Conservation (phyloP, 1,284 basidiomycete species). For the Cystobasidium slooffiae region DNA sequence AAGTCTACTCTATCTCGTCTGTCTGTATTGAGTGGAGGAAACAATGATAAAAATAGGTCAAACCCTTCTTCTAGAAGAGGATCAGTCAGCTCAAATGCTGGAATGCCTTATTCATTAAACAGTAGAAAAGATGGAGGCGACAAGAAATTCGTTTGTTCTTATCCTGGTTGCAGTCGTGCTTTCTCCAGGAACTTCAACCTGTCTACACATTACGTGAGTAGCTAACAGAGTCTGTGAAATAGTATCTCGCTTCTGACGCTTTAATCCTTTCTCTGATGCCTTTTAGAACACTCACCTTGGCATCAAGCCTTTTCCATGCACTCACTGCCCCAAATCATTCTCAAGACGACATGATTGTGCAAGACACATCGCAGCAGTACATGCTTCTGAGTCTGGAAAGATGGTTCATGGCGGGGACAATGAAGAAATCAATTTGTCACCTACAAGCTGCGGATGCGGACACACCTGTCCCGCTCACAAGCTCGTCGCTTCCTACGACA, state of each 20-base stretch:
- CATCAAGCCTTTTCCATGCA: constrained; percentile 47
- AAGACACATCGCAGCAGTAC: constrained; percentile 51
- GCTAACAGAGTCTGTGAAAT: background rate
- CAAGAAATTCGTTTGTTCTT: constrained; percentile 47
- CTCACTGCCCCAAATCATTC: constrained; percentile 51
- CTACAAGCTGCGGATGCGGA: background rate
- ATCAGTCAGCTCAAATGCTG: constrained; percentile 5
- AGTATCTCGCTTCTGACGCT: background rate
- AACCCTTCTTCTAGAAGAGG: constrained; percentile 13
- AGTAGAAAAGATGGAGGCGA: constrained; percentile 20
- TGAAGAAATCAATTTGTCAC: background rate
- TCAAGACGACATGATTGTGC: constrained; percentile 52
- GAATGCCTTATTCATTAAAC: background rate
- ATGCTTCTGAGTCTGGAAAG: constrained; percentile 21
- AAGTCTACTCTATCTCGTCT: background rate
- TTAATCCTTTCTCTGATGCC: background rate
- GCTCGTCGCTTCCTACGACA: background rate
- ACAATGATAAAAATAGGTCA: background rate
- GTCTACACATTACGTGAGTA: constrained; percentile 49
- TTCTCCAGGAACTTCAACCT: constrained; percentile 54
- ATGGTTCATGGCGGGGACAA: background rate
- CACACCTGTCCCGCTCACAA: background rate
- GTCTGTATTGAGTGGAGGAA: background rate
- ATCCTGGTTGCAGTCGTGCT: constrained; percentile 48
- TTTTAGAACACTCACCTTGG: constrained; percentile 38